Percentiles rank a stretch among this genome's conserved stretches.
Evolutionary conservation across 441 rosid genomes (phyloP).

Genomic region (Euphorbia corollata): DNA sequence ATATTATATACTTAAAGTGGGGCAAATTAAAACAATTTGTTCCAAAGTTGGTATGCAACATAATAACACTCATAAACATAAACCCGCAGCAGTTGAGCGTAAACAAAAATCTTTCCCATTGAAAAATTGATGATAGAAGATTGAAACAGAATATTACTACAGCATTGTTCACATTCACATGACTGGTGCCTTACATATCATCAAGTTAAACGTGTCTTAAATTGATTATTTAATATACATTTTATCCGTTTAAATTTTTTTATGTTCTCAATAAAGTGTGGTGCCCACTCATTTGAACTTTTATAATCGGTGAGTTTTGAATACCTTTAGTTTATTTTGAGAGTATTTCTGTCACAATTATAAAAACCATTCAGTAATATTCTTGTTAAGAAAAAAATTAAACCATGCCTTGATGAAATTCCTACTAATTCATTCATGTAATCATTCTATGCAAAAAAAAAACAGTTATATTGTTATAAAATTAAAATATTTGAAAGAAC

Average conservation of each 20-base stretch:
- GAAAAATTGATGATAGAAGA: background rate
- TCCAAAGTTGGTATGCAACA: background rate
- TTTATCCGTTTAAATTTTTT: background rate
- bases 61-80: background rate
- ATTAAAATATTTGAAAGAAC: too few relatives aligned
- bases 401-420: too few relatives aligned
- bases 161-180: too few relatives aligned
- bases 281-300: too few relatives aligned
- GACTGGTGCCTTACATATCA: background rate
- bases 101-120: background rate
- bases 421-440: too few relatives aligned
- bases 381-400: background rate
- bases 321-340: background rate
- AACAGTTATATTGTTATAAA: too few relatives aligned
- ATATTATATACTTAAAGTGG: background rate
- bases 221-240: background rate
- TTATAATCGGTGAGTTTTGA: background rate
- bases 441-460: too few relatives aligned
- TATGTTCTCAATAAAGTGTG: background rate
- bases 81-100: background rate
- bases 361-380: background rate
- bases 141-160: background rate
- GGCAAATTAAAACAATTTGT: constrained; percentile 1
- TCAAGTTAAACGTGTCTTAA: too few relatives aligned
- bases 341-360: background rate